Conservation (phyloP, 2,329 filamentous ascomycete species). For the Aspergillus calidoustus region DNA sequence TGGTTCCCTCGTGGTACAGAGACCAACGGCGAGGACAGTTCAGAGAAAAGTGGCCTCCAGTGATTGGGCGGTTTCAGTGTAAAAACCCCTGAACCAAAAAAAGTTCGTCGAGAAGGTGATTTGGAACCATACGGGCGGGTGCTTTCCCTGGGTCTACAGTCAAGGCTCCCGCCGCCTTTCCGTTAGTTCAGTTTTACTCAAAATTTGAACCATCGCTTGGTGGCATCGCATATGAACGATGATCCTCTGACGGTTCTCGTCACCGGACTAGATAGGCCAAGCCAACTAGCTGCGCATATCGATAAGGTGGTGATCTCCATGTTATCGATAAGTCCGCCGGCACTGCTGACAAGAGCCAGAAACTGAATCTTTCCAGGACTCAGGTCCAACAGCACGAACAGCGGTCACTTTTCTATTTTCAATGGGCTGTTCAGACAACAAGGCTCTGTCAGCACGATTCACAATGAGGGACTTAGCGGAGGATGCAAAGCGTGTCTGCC, state of each 20-base stretch:
- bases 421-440: neutral
- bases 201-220: neutral
- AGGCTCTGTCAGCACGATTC: neutral
- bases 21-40: neutral
- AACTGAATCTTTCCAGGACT: neutral
- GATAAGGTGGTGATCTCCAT: neutral
- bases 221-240: neutral
- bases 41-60: slow-evolving; percentile 16
- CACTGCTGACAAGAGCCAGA: too few relatives aligned
- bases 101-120: slow-evolving; percentile 8
- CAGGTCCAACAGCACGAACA: neutral
- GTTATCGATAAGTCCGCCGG: neutral
- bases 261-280: neutral
- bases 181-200: neutral
- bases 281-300: neutral
- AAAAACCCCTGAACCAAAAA: slow-evolving; percentile 5
- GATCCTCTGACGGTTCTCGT: neutral
- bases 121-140: slow-evolving; percentile 6
- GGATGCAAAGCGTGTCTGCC: neutral
- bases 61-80: slow-evolving; percentile 18
- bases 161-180: slow-evolving; percentile 3
- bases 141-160: neutral
- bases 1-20: neutral
- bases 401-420: neutral
- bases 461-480: neutral